A percentile compares a stretch with the other conserved stretches of the same genome.
These are phyloP conservation scores for Pouteria glomerata DNA, from an alignment of 148 eudicot genomes.

Conservation along the genomic window DNA sequence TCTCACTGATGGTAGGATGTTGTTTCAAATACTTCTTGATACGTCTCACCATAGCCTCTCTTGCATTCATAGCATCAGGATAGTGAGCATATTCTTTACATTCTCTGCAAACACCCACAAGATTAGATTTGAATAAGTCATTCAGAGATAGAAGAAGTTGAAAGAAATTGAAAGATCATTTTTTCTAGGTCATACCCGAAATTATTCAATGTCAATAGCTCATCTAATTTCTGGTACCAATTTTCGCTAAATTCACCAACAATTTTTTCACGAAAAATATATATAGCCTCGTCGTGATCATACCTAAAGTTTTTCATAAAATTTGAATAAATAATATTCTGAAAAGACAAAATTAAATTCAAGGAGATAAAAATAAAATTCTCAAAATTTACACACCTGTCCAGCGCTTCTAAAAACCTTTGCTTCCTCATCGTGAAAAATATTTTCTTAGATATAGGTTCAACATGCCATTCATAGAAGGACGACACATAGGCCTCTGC, in stretches of 20 bases:
- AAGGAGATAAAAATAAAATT: too few relatives aligned
- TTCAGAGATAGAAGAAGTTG: too few relatives aligned
- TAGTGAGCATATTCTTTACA: too few relatives aligned
- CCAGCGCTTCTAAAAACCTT: constrained; percentile 21
- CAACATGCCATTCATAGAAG: constrained; percentile 4
- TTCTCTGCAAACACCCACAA: too few relatives aligned
- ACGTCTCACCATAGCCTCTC: too few relatives aligned
- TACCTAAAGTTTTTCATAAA: constrained; percentile 8
- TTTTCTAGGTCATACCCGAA: constrained; percentile 20
- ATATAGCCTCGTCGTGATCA: constrained; percentile 13
- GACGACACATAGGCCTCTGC: constrained; percentile 14
- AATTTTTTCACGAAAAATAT: constrained; percentile 20
- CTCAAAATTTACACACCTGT: neutral
- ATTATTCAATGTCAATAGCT: constrained; percentile 20
- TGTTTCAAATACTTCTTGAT: too few relatives aligned
- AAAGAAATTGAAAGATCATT: too few relatives aligned
- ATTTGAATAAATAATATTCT: neutral
- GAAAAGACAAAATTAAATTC: neutral
- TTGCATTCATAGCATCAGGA: too few relatives aligned
- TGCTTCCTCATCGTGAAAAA: constrained; percentile 22
- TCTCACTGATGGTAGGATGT: too few relatives aligned
- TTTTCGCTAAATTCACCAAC: constrained; percentile 14
- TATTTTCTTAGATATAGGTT: constrained; percentile 3
- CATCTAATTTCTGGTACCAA: constrained; percentile 19
- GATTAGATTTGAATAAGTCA: too few relatives aligned